Percentiles rank a stretch among this genome's conserved stretches.
phyloP scores from a whole-genome alignment of 495 filamentous ascomycete species.

The Terfezia boudieri region DNA sequence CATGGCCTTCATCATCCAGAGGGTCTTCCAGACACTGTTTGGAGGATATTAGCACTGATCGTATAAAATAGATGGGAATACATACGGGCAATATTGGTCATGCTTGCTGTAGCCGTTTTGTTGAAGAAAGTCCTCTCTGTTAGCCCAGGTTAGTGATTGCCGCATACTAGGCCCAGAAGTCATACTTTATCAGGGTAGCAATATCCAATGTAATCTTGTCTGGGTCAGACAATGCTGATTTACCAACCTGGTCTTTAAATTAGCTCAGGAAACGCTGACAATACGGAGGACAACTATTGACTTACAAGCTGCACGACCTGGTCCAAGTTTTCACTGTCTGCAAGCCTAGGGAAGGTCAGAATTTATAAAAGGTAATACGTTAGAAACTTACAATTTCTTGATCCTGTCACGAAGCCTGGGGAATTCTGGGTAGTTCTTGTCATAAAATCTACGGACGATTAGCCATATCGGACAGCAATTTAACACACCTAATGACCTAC shows the following conservation, averaged over 20 bases:
- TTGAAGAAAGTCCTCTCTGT: conserved; percentile 76
- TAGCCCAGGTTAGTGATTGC: neutral
- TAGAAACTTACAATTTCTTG: conserved; percentile 39
- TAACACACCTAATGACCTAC: conserved; percentile 21
- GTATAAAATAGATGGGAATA: neutral
- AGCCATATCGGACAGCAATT: too few relatives aligned
- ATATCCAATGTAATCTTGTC: conserved; percentile 98
- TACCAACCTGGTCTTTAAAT: conserved; percentile 38
- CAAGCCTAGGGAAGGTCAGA: conserved; percentile 25
- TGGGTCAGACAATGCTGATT: conserved; percentile 81
- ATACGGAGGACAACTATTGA: neutral
- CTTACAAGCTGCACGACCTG: conserved; percentile 73
- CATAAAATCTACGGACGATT: conserved; percentile 29
- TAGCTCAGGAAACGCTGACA: too few relatives aligned
- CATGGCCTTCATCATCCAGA: conserved; percentile 99
- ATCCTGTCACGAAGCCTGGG: conserved; percentile 79
- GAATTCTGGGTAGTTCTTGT: conserved; percentile 82
- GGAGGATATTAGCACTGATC: too few relatives aligned
- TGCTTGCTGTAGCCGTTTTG: conserved; percentile 99
- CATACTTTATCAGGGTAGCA: conserved; percentile 56
- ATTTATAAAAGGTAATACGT: neutral
- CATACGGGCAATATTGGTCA: conserved; percentile 77
- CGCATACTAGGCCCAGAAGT: too few relatives aligned
- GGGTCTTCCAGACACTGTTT: conserved; percentile 69
- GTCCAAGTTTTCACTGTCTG: conserved; percentile 89